phyloP scores from a whole-genome alignment of 2,329 filamentous ascomycete species.

The Epichloe coenophiala region DNA sequence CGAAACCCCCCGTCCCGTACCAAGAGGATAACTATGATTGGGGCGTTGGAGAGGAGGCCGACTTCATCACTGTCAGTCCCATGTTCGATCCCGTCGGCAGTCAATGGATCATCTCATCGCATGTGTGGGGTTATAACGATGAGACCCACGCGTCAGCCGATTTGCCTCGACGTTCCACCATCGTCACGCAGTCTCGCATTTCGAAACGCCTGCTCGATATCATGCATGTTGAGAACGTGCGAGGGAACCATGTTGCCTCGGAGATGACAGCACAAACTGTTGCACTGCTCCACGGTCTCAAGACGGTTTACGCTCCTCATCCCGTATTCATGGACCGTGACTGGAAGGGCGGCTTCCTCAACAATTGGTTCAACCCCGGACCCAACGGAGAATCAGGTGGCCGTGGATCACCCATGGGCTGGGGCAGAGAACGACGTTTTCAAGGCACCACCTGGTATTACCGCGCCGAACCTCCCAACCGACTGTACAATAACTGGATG shows the following conservation, averaged over 20 bases:
- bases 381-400: constrained; percentile 40
- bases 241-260: constrained; percentile 62
- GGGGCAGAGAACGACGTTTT: constrained; percentile 44
- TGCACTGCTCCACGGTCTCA: constrained; percentile 63
- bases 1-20: constrained; percentile 47
- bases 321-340: constrained; percentile 68
- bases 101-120: constrained; percentile 57
- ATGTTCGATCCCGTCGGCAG: constrained; percentile 64
- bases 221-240: constrained; percentile 66
- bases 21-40: constrained; percentile 57
- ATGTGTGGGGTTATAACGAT: constrained; percentile 53
- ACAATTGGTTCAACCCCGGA: constrained; percentile 47
- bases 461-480: constrained; percentile 40
- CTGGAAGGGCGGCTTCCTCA: constrained; percentile 43
- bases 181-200: constrained; percentile 62
- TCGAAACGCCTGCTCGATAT: constrained; percentile 58
- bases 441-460: constrained; percentile 50
- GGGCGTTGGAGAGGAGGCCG: constrained; percentile 65
- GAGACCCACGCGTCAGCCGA: constrained; percentile 33
- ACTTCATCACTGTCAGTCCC: constrained; percentile 62
- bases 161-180: constrained; percentile 60
- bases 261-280: constrained; percentile 69
- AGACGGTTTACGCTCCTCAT: constrained; percentile 66
- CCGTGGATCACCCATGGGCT: constrained; percentile 42
- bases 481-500: constrained; percentile 50